Percentiles rank a stretch among this genome's conserved stretches.
Evolutionary conservation across 2,329 filamentous ascomycete species (phyloP).

Genomic region (Aspergillus jensenii): DNA sequence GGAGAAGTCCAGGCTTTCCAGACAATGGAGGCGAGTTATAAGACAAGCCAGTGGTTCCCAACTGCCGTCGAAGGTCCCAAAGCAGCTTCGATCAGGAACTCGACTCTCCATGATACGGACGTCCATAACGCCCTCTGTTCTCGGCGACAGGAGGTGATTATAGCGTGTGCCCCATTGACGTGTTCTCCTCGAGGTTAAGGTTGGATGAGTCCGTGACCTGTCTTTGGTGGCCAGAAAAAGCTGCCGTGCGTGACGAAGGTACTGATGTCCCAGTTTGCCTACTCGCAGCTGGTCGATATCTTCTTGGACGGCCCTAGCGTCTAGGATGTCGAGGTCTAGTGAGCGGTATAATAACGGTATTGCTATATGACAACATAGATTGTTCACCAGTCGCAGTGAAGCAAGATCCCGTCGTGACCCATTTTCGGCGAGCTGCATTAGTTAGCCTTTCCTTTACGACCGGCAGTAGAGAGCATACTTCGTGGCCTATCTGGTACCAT

Average conservation of each 20-base stretch:
- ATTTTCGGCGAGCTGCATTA: not conserved
- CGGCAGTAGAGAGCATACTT: not conserved
- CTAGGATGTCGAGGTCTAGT: not conserved
- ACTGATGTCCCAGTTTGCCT: not conserved
- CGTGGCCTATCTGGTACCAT: not conserved
- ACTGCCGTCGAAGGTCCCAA: not conserved
- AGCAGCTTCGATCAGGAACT: not conserved
- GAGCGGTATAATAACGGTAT: not conserved
- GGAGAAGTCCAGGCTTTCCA: not conserved
- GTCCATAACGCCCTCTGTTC: not conserved
- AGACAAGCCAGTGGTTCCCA: slow-evolving; percentile 1
- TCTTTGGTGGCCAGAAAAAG: not conserved
- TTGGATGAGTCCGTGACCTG: no score
- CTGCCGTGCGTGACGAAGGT: not conserved
- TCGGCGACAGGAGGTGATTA: no score
- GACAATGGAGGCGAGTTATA: not conserved
- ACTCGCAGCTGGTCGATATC: not conserved
- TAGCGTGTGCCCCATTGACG: no score
- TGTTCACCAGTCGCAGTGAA: not conserved
- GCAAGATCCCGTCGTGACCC: not conserved
- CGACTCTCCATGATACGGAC: not conserved
- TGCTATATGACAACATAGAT: not conserved
- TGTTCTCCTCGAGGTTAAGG: no score
- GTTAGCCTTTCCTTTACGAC: not conserved
- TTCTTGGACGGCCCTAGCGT: not conserved